Percentiles rank a stretch among this genome's conserved stretches.
Evolutionary conservation across 805 yeast species (phyloP).

Genomic region (Clavispora phyllophila): DNA sequence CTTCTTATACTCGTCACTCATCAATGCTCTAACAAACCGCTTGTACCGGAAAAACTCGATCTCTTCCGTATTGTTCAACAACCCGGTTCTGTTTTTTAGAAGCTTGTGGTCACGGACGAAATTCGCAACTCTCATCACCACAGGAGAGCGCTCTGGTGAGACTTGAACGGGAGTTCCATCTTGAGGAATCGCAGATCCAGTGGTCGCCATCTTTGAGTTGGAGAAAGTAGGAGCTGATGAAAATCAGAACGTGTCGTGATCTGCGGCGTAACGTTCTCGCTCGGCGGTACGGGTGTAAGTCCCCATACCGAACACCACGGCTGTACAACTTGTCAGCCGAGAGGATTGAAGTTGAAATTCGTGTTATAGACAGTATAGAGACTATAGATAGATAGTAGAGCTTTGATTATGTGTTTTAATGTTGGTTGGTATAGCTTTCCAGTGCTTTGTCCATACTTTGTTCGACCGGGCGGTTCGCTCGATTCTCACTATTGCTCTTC

Average conservation of each 20-base stretch:
- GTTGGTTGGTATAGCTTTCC: too few relatives aligned
- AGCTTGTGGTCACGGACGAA: constrained; percentile 58
- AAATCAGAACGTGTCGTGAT: neutral
- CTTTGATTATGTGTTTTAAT: too few relatives aligned
- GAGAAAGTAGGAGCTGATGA: neutral
- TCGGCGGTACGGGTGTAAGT: neutral
- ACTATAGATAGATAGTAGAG: too few relatives aligned
- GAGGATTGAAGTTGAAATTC: too few relatives aligned
- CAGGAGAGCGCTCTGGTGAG: constrained; percentile 35
- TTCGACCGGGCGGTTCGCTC: too few relatives aligned
- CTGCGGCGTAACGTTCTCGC: neutral
- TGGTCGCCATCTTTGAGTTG: neutral
- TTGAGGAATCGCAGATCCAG: constrained; percentile 1
- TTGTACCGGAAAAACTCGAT: constrained; percentile 84
- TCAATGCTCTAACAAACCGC: constrained; percentile 73
- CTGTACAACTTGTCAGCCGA: too few relatives aligned
- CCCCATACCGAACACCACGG: too few relatives aligned
- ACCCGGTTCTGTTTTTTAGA: constrained; percentile 80
- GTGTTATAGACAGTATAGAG: too few relatives aligned
- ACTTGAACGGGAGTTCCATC: constrained; percentile 13
- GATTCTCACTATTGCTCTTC: too few relatives aligned
- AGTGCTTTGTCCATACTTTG: too few relatives aligned
- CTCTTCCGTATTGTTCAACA: constrained; percentile 60
- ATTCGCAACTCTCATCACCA: constrained; percentile 65
- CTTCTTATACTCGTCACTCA: constrained; percentile 62